phyloP scores from a whole-genome alignment of 768 basidiomycete species.

The Boletellus sp. region DNA sequence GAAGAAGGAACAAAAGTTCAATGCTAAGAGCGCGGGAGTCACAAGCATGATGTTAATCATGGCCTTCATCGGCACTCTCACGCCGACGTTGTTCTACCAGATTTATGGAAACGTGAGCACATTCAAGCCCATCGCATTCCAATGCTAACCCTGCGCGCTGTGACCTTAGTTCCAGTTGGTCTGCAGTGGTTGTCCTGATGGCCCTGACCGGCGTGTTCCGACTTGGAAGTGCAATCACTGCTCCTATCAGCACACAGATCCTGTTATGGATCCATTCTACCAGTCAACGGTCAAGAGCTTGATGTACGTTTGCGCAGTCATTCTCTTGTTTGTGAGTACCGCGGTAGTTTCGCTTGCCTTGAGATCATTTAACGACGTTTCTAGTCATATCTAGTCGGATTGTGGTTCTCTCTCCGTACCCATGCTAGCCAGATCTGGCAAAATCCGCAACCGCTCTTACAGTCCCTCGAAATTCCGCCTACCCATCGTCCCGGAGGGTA shows the following conservation, averaged over 20 bases:
- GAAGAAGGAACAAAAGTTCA: conserved; percentile 96
- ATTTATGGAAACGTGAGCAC: conserved; percentile 89
- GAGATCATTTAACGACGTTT: conserved; percentile 3
- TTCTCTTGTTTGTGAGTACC: conserved; percentile 79
- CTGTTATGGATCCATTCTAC: conserved; percentile 92
- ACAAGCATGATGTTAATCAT: conserved; percentile 99
- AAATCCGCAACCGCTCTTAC: conserved; percentile 83
- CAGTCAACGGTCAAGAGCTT: conserved; percentile 91
- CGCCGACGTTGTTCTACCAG: conserved; percentile 97
- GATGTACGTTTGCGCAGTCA: conserved; percentile 93
- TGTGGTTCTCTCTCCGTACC: conserved; percentile 98
- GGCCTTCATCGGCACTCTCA: conserved; percentile 95
- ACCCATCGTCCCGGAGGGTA: conserved; percentile 59
- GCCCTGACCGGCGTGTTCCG: conserved; percentile 23
- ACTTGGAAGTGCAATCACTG: conserved; percentile 87
- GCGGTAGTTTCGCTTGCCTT: background rate
- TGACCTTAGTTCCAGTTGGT: conserved; percentile 73
- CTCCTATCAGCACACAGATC: conserved; percentile 93
- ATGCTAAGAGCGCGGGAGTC: conserved; percentile 98
- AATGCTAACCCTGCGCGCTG: conserved; percentile 13
- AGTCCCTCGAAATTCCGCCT: conserved; percentile 56
- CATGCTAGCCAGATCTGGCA: conserved; percentile 99
- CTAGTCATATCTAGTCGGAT: conserved; percentile 92
- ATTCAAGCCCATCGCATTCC: background rate
- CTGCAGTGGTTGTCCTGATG: conserved; percentile 73